Evolutionary conservation across 257 asterid species (phyloP).

Genomic region (Solanum virginianum): DNA sequence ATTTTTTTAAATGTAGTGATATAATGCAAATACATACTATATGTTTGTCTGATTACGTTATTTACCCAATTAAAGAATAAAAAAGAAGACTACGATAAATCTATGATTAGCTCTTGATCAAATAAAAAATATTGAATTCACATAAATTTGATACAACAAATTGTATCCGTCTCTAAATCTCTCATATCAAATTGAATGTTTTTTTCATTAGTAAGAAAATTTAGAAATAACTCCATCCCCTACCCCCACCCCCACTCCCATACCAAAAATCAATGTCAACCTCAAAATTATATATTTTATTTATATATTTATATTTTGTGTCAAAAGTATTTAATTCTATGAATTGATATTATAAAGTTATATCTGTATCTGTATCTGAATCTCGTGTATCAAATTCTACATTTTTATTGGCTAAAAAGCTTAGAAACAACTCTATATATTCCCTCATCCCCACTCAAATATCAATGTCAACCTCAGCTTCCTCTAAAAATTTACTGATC

Average conservation of each 20-base stretch:
- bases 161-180: background rate
- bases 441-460: slow-evolving; percentile 1
- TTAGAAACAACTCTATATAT: background rate
- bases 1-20: no score
- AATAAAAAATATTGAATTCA: background rate
- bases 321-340: background rate
- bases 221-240: background rate
- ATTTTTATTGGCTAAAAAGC: slow-evolving; percentile 5
- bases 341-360: background rate
- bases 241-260: background rate
- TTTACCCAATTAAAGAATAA: no score
- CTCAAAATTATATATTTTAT: slow-evolving; percentile 22
- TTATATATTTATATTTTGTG: accelerated
- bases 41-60: no score
- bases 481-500: background rate
- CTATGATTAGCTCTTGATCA: no score
- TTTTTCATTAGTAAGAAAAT: no score
- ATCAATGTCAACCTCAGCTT: slow-evolving; percentile 38
- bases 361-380: background rate
- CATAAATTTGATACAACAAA: background rate
- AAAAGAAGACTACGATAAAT: no score
- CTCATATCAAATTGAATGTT: no score
- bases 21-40: no score
- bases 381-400: background rate
- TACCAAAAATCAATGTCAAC: slow-evolving; percentile 11